These are phyloP conservation scores for Sporobolomyces roseus DNA, from an alignment of 768 basidiomycete species.

Conservation along the genomic window DNA sequence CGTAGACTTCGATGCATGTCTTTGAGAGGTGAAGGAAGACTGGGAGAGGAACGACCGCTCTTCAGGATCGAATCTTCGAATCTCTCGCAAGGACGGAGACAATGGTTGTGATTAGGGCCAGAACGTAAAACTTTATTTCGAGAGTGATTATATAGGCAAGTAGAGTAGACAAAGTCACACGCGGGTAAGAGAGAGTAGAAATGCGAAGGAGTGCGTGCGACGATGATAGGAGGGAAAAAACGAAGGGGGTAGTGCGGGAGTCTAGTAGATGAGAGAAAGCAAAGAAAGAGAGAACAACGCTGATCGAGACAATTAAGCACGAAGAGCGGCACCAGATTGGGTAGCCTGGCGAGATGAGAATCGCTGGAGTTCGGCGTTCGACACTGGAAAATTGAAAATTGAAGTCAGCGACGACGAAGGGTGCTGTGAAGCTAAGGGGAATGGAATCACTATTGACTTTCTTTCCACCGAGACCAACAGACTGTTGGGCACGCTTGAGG, in stretches of 20 bases:
- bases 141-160: background rate
- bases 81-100: no score
- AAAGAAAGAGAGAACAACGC: background rate
- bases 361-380: conserved; percentile 65
- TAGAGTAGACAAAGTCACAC: background rate
- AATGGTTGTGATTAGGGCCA: background rate
- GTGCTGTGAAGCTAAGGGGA: no score
- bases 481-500: conserved; percentile 79
- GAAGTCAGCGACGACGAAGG: background rate
- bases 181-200: conserved; percentile 2
- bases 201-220: background rate
- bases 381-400: background rate
- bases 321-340: conserved; percentile 66
- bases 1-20: no score
- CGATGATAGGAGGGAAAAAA: conserved; percentile 11
- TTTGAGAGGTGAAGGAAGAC: no score
- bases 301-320: no score
- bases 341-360: conserved; percentile 83
- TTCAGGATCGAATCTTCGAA: no score
- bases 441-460: conserved; percentile 44
- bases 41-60: no score
- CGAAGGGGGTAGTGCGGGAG: conserved; percentile 11
- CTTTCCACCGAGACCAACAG: conserved; percentile 75
- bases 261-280: conserved; percentile 2
- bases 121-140: conserved; percentile 20